Evolutionary conservation across 2,329 filamentous ascomycete species (phyloP), one percentile per base, ranked within the genome.

Genomic region (Nemania sp.): DNA sequence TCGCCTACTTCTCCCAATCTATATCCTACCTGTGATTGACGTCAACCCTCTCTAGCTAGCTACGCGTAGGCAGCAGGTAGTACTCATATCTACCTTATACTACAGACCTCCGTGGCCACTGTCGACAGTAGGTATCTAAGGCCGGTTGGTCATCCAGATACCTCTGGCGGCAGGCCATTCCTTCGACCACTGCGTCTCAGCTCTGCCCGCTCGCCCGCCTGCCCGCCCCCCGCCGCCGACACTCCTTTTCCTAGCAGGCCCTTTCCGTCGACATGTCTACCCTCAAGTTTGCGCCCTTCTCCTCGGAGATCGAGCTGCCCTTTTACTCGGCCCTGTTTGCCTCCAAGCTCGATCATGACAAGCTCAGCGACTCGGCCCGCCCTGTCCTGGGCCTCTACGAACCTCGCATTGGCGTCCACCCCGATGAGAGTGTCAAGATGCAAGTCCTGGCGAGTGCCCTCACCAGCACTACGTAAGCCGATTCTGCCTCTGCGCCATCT

Each of bases 301-400:
- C 89, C 42, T 97, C 94, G 50, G 92, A 97, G 78, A 92, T 98
- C 72, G 95, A 99, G 74, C 83, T 98, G 45, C 91, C 92, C 46
- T 99, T 99, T 77, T 99, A 97, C 75, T 90, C 91, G 47, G 89
- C 92, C 5, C 85, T 99, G n/a, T 95, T 96, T 61, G 87, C 89
- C 5, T 90, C 90, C 67, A 99, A 99, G 79, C 92, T 99, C 74
- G 92, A 98, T 75, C 89, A 96, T 83, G 95, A 97, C 79, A 97
- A 93, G 78, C 90, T 99, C 53, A 91, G 97, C 79, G 94, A 96
- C 76, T 96, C 93, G 10, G 90, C 92, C 21, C 90, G 94, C 46
- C 88, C 89, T 62, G 84, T 98, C 2, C 82, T 96, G 32, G 95
- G 95, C 3, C 79, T 97, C 45, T 99, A 99, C 75, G 92, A 97